A percentile compares a stretch with the other conserved stretches of the same genome.
Evolutionary conservation across 306 rosid genomes (phyloP).

Genomic region (Parietaria judaica): DNA sequence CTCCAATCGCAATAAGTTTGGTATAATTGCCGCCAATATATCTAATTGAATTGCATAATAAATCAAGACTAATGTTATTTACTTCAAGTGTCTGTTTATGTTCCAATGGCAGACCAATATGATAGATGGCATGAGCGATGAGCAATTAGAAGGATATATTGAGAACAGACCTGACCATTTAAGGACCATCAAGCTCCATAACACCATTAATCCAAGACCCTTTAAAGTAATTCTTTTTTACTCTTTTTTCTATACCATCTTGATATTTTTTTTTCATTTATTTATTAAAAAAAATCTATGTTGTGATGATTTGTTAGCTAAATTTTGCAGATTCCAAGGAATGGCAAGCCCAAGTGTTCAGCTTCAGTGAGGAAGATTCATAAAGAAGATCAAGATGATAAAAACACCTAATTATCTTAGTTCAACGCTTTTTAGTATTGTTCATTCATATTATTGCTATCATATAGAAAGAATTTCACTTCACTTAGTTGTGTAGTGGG

Average conservation of each 20-base stretch:
- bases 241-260: neutral
- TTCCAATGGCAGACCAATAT: slow-evolving; percentile 18
- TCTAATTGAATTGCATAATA: too few relatives aligned
- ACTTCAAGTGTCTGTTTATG: too few relatives aligned
- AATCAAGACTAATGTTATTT: too few relatives aligned
- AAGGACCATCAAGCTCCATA: slow-evolving; percentile 23
- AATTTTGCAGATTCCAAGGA: slow-evolving; percentile 16
- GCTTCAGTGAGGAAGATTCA: slow-evolving; percentile 40
- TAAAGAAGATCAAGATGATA: slow-evolving; percentile 22
- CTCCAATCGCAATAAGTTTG: too few relatives aligned
- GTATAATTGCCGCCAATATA: too few relatives aligned
- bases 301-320: neutral
- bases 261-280: too few relatives aligned
- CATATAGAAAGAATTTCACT: too few relatives aligned
- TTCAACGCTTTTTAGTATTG: too few relatives aligned
- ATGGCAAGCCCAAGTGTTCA: slow-evolving; percentile 19
- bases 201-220: slow-evolving; percentile 10
- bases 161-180: slow-evolving; percentile 19
- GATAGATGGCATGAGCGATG: slow-evolving; percentile 23
- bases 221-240: slow-evolving; percentile 13
- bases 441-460: too few relatives aligned
- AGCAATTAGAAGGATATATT: slow-evolving; percentile 21
- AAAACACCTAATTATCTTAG: too few relatives aligned
- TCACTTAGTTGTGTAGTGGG: too few relatives aligned
- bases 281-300: neutral